Conservation (phyloP, 1,139 yeast species). For the Yarrowia galli region DNA sequence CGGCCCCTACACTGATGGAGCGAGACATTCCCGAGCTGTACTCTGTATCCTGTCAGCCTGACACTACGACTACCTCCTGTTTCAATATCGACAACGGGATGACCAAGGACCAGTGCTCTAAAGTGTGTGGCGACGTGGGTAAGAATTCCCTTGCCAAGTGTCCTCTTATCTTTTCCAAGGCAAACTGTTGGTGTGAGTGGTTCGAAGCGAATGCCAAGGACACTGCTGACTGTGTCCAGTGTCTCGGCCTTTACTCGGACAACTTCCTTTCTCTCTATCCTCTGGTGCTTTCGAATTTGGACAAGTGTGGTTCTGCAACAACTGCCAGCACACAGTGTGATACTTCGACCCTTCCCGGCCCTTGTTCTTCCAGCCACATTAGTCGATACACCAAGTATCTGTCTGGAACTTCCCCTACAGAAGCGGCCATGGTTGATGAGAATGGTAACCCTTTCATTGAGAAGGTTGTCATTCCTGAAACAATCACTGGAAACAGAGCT, state of each 20-base stretch:
- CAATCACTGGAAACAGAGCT: not conserved
- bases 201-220: not conserved
- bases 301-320: not conserved
- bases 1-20: not conserved
- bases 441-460: not conserved
- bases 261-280: not conserved
- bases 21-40: constrained; percentile 1
- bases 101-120: not conserved
- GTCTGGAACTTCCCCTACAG: not conserved
- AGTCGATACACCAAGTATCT: not conserved
- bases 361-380: not conserved
- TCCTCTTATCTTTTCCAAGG: not conserved
- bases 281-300: not conserved
- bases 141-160: not conserved
- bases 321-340: not conserved
- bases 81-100: constrained; percentile 4
- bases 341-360: not conserved
- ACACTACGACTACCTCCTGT: not conserved
- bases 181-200: not conserved
- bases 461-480: constrained; percentile 1
- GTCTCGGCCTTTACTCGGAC: constrained; percentile 1
- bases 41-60: constrained; percentile 8
- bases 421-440: not conserved
- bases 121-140: not conserved
- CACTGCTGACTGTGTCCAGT: constrained; percentile 2